A percentile compares a stretch with the other conserved stretches of the same genome.
Conservation (phyloP, 768 basidiomycete genomes). For the Panaeolus cyanescens region DNA sequence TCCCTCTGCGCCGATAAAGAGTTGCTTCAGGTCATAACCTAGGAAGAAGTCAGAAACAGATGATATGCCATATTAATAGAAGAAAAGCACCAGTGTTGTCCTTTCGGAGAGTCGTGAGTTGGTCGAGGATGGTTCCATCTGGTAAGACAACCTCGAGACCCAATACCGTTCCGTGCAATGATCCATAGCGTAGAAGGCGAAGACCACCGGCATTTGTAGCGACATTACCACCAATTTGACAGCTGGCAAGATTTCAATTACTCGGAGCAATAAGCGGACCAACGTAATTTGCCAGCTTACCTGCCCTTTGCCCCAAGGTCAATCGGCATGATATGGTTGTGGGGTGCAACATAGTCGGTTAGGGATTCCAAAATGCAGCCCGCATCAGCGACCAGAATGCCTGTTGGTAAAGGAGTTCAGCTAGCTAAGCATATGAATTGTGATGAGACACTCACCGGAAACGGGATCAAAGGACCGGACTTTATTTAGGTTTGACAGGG, state of each 20-base stretch:
- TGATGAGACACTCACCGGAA: slow-evolving; percentile 55
- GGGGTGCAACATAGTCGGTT: slow-evolving; percentile 81
- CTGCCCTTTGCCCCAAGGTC: slow-evolving; percentile 97
- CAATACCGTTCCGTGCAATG: slow-evolving; percentile 91
- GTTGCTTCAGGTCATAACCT: slow-evolving; percentile 98
- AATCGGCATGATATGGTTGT: slow-evolving; percentile 95
- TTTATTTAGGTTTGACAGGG: slow-evolving; percentile 77
- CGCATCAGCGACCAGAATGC: slow-evolving; percentile 90
- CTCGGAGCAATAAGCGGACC: slow-evolving; percentile 7
- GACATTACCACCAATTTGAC: slow-evolving; percentile 97
- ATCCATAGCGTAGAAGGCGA: slow-evolving; percentile 90
- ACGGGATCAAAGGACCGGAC: slow-evolving; percentile 84
- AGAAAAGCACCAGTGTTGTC: slow-evolving; percentile 83
- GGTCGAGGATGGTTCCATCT: slow-evolving; percentile 89
- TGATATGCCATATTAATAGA: neutral
- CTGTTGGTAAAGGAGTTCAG: slow-evolving; percentile 38
- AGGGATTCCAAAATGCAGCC: slow-evolving; percentile 91
- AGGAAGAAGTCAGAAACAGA: slow-evolving; percentile 8
- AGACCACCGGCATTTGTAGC: slow-evolving; percentile 99
- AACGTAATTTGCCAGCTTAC: slow-evolving; percentile 38
- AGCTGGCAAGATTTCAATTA: slow-evolving; percentile 44
- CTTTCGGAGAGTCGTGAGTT: slow-evolving; percentile 88
- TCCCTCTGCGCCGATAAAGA: slow-evolving; percentile 97
- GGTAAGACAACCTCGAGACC: slow-evolving; percentile 96
- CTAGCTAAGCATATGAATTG: slow-evolving; percentile 9